phyloP scores from a whole-genome alignment of 805 yeast species.

The Starmera dryadoides region DNA sequence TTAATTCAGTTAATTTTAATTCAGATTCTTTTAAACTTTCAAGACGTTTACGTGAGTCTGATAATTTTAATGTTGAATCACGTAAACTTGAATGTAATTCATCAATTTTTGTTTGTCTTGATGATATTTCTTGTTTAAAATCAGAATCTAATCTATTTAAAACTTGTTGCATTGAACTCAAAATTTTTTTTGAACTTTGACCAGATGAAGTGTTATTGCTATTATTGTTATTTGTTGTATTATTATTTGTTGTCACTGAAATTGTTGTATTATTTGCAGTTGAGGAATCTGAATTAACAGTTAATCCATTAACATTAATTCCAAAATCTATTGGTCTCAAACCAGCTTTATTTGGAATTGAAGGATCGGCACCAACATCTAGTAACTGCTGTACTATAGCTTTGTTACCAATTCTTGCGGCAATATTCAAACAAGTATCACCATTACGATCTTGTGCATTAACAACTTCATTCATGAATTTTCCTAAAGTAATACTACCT shows the following conservation, averaged over 20 bases:
- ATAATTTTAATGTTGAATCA: conserved; percentile 45
- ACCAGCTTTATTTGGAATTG: conserved; percentile 77
- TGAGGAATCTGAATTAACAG: background rate
- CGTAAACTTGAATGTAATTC: conserved; percentile 49
- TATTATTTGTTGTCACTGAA: background rate
- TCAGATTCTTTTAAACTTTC: conserved; percentile 46
- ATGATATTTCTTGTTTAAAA: conserved; percentile 48
- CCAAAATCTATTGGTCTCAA: conserved; percentile 85
- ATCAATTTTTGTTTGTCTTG: conserved; percentile 45
- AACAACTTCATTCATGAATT: conserved; percentile 62
- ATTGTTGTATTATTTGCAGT: background rate
- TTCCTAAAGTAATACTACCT: conserved; percentile 41
- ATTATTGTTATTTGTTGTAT: background rate
- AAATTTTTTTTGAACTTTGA: conserved; percentile 29
- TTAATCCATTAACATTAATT: conserved; percentile 35
- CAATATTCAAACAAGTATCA: conserved; percentile 89
- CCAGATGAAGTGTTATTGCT: conserved; percentile 1
- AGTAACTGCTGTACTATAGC: conserved; percentile 74
- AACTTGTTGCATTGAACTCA: conserved; percentile 44
- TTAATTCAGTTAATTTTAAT: conserved; percentile 37
- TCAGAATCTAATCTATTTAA: conserved; percentile 47
- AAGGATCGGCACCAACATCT: conserved; percentile 83
- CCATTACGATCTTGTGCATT: conserved; percentile 92
- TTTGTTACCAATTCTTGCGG: conserved; percentile 80
- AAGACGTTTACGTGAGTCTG: conserved; percentile 37